Evolutionary conservation across 75 land plant species (phyloP).

Genomic region (Isoetes taiwanensis): DNA sequence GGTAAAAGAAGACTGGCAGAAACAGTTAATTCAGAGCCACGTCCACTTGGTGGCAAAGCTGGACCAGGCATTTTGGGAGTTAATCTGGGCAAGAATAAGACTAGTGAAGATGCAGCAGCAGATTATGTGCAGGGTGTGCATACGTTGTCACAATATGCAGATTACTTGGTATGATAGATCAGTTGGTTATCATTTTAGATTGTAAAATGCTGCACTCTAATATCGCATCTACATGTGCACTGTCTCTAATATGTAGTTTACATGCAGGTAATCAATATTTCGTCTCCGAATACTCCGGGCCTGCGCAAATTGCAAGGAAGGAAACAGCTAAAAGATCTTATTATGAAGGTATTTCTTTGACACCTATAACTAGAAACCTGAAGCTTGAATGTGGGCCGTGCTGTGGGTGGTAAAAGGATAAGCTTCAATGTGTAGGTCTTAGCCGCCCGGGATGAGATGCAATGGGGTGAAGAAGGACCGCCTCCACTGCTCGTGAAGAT

Average conservation of each 20-base stretch:
- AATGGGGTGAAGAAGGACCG: constrained; percentile 97
- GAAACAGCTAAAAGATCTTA: constrained; percentile 82
- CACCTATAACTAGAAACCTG: not conserved
- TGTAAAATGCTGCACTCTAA: not conserved
- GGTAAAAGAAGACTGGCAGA: constrained; percentile 88
- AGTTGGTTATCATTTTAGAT: not conserved
- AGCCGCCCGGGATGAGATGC: constrained; percentile 99
- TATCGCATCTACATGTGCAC: not conserved
- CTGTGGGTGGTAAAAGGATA: not conserved
- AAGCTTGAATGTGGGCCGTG: not conserved
- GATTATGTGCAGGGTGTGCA: constrained; percentile 99
- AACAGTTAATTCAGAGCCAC: constrained; percentile 37
- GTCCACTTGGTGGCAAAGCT: constrained; percentile 65
- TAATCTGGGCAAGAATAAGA: constrained; percentile 94
- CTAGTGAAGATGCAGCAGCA: constrained; percentile 88
- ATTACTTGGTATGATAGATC: constrained; percentile 78
- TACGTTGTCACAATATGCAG: constrained; percentile 95
- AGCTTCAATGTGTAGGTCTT: constrained; percentile 45
- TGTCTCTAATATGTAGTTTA: not conserved
- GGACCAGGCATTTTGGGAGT: constrained; percentile 96
- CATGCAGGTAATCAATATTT: constrained; percentile 82
- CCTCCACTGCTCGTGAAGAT: constrained; percentile 99
- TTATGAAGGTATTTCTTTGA: constrained; percentile 56
- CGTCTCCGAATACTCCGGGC: constrained; percentile 97
- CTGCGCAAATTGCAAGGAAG: constrained; percentile 91